Conservation (phyloP, 352 stramenopile genomes). For the Thalassiosira mediterranea region DNA sequence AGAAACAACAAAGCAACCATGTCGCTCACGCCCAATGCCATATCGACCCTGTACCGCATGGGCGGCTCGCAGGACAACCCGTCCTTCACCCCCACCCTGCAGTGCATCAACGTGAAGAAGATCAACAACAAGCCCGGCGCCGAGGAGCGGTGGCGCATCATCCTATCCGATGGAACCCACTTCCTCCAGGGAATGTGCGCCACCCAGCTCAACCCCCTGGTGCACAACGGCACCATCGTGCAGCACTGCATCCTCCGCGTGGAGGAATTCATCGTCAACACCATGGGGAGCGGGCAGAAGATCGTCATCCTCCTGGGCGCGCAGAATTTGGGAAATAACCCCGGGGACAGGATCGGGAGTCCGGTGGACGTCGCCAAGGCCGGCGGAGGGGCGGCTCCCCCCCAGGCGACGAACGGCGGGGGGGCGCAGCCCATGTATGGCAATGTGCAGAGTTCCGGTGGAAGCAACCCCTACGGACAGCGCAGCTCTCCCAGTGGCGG, state of each 20-base stretch:
- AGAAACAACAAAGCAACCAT: slow-evolving; percentile 37
- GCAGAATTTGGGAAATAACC: slow-evolving; percentile 37
- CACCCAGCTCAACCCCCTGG: slow-evolving; percentile 74
- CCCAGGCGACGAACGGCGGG: not conserved
- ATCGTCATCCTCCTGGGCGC: slow-evolving; percentile 68
- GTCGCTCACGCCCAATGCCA: slow-evolving; percentile 45
- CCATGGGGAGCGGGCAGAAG: slow-evolving; percentile 57
- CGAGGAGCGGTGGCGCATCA: slow-evolving; percentile 41
- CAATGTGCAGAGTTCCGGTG: slow-evolving; percentile 40
- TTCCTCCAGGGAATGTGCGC: slow-evolving; percentile 77
- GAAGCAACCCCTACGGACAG: slow-evolving; percentile 27
- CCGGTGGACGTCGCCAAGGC: slow-evolving; percentile 65
- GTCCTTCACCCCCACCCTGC: slow-evolving; percentile 54
- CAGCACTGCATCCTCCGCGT: slow-evolving; percentile 57
- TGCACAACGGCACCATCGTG: slow-evolving; percentile 47
- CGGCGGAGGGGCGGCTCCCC: not conserved
- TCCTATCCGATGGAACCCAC: slow-evolving; percentile 74
- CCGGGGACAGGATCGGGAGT: slow-evolving; percentile 57
- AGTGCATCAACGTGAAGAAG: slow-evolving; percentile 60
- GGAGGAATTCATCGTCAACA: slow-evolving; percentile 77
- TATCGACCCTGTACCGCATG: slow-evolving; percentile 39
- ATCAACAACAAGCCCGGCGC: slow-evolving; percentile 36
- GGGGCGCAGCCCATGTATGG: slow-evolving; percentile 66
- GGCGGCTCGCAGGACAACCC: slow-evolving; percentile 31
- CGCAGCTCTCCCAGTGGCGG: slow-evolving; percentile 9